Percentiles rank a stretch among this genome's conserved stretches.
Conservation (phyloP, 2,329 filamentous ascomycete species). For the Balansia obtecta region DNA sequence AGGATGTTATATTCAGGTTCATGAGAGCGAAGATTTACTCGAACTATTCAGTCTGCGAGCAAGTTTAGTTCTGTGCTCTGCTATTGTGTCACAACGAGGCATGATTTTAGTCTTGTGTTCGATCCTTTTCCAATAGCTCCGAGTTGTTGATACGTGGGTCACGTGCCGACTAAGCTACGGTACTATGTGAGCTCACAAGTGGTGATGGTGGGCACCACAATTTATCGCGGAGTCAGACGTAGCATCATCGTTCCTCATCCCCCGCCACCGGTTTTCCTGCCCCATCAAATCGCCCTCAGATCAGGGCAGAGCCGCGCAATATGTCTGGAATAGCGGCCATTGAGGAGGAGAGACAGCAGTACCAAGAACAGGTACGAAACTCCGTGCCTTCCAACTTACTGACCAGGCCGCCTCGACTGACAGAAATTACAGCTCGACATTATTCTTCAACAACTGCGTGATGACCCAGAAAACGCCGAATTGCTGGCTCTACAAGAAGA, state of each 20-base stretch:
- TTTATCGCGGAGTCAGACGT: background rate
- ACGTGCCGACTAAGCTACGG: background rate
- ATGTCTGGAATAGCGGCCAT: constrained; percentile 27
- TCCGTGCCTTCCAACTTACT: background rate
- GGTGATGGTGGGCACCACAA: background rate
- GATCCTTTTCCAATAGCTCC: too few relatives aligned
- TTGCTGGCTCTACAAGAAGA: constrained; percentile 67
- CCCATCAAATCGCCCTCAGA: background rate
- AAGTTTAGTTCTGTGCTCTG: too few relatives aligned
- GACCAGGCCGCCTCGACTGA: constrained; percentile 8
- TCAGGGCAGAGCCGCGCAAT: background rate
- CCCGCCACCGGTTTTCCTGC: background rate
- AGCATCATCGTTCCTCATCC: background rate
- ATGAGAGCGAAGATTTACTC: too few relatives aligned
- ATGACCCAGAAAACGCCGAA: constrained; percentile 70
- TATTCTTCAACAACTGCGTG: constrained; percentile 61
- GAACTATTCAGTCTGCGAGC: too few relatives aligned
- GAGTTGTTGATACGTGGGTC: too few relatives aligned
- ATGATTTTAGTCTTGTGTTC: too few relatives aligned
- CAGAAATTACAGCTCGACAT: constrained; percentile 53
- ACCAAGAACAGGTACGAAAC: constrained; percentile 39
- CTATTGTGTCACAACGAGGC: too few relatives aligned
- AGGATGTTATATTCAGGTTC: too few relatives aligned
- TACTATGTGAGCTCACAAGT: background rate
- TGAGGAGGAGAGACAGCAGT: constrained; percentile 40